These are phyloP conservation scores for Ascosphaera aggregata DNA, from an alignment of 2,329 filamentous ascomycete species.

Conservation along the genomic window DNA sequence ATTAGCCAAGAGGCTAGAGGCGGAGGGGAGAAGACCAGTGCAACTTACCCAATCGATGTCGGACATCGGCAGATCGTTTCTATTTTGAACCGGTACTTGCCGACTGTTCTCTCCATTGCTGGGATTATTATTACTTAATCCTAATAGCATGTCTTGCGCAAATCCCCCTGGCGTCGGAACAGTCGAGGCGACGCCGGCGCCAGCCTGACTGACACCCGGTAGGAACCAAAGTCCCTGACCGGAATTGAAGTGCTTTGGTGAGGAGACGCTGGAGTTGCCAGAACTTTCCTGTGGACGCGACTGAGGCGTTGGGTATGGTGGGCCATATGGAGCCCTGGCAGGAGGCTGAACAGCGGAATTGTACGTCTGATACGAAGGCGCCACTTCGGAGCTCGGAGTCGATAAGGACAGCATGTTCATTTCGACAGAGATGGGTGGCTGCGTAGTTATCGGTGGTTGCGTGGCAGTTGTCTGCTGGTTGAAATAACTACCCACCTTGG, in stretches of 20 bases:
- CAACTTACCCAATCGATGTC: constrained; percentile 43
- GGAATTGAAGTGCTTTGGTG: not conserved
- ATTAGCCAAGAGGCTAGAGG: not conserved
- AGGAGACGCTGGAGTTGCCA: not conserved
- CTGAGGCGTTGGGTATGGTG: not conserved
- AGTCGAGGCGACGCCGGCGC: constrained; percentile 6
- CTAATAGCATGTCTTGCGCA: not conserved
- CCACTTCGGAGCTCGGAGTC: not conserved
- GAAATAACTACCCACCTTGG: not conserved
- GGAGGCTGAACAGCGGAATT: not conserved
- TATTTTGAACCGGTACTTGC: not conserved
- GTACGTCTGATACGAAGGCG: not conserved
- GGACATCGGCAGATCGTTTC: constrained; percentile 16
- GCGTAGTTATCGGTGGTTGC: not conserved
- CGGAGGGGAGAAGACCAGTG: constrained; percentile 2
- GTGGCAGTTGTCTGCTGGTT: not conserved
- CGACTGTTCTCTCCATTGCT: not conserved
- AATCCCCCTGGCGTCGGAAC: constrained; percentile 3
- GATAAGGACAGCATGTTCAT: not conserved
- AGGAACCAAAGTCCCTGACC: constrained; percentile 5
- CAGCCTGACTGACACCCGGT: constrained; percentile 3
- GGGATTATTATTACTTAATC: not conserved
- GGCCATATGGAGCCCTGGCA: not conserved
- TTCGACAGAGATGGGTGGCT: not conserved
- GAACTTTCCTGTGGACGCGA: not conserved